Evolutionary conservation across 768 basidiomycete genomes (phyloP).

Genomic region (Hygrocybe coccinea): DNA sequence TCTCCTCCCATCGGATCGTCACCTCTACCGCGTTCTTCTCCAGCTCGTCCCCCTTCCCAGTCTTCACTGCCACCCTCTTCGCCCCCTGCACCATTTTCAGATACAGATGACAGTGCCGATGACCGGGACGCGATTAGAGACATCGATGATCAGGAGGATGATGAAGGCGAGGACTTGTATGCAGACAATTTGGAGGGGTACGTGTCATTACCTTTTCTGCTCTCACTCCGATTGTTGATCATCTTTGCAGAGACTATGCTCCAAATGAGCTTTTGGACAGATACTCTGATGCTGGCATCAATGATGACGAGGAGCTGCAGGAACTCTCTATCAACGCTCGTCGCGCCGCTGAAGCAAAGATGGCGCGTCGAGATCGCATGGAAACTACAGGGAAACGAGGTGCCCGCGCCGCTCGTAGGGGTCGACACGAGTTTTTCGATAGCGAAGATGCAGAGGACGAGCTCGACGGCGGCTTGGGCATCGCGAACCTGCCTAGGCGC

Average conservation of each 20-base stretch:
- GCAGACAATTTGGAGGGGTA: conserved; percentile 73
- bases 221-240: conserved; percentile 8
- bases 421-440: conserved; percentile 81
- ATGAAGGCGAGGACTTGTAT: conserved; percentile 92
- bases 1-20: conserved; percentile 51
- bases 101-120: conserved; percentile 76
- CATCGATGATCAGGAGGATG: conserved; percentile 65
- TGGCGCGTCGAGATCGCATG: conserved; percentile 82
- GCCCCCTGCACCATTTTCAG: conserved; percentile 77
- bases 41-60: conserved; percentile 51
- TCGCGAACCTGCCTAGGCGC: conserved; percentile 71
- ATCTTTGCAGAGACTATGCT: conserved; percentile 68
- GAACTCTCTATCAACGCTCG: conserved; percentile 66
- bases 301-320: conserved; percentile 72
- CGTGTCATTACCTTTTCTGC: conserved; percentile 19
- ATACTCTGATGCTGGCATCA: conserved; percentile 83
- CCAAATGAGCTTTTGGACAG: conserved; percentile 75
- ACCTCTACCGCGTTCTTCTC: conserved; percentile 38
- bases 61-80: conserved; percentile 85
- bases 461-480: conserved; percentile 59
- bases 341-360: conserved; percentile 77
- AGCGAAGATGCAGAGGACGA: conserved; percentile 78
- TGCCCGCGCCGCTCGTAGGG: conserved; percentile 69
- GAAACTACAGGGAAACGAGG: conserved; percentile 65
- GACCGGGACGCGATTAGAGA: conserved; percentile 64